Evolutionary conservation across 495 filamentous ascomycete genomes (phyloP).

Genomic region (Geopyxis carbonaria): DNA sequence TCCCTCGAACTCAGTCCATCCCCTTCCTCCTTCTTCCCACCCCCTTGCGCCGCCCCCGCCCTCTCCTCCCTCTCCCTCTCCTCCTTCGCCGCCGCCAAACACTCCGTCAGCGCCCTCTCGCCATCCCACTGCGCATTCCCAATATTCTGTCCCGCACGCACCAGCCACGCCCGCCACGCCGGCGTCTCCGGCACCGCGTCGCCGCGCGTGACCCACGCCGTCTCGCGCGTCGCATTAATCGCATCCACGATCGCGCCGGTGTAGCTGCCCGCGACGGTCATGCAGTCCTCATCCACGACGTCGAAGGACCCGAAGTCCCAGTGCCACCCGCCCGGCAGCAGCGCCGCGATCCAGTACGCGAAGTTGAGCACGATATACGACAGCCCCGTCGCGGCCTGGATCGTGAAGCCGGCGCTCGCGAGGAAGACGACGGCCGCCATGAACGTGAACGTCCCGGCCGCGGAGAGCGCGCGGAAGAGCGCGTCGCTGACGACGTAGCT

Average conservation of each 20-base stretch:
- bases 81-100: background rate
- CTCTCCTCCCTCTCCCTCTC: background rate
- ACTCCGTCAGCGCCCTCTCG: background rate
- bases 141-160: no score
- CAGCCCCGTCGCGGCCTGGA: conserved; percentile 39
- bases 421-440: conserved; percentile 45
- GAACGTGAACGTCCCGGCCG: conserved; percentile 38
- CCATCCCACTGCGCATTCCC: background rate
- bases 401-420: conserved; percentile 41
- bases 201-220: conserved; percentile 1
- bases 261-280: background rate
- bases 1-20: background rate
- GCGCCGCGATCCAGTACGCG: conserved; percentile 38
- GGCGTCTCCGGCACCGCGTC: conserved; percentile 2
- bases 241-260: background rate
- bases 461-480: conserved; percentile 36
- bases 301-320: background rate
- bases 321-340: conserved; percentile 25
- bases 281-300: background rate
- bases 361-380: conserved; percentile 43
- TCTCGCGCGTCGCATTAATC: background rate
- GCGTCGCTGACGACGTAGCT: conserved; percentile 31
- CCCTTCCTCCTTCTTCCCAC: no score
- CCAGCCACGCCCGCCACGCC: conserved; percentile 2
- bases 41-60: background rate